Conservation (phyloP, 306 rosid genomes). For the Sicyos edulis region DNA sequence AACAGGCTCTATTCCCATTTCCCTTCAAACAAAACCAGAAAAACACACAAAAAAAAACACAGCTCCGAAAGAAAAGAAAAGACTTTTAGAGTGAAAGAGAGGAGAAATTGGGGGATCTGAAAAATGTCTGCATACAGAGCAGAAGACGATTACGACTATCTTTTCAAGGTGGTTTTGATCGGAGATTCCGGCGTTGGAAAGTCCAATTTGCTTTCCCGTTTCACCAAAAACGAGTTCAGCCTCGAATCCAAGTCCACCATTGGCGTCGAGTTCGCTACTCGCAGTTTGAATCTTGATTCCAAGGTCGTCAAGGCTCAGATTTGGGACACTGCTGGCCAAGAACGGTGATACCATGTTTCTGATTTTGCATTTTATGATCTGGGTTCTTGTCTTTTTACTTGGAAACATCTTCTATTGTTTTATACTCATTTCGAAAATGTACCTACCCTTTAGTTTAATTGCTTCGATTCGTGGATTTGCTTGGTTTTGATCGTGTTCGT, state of each 20-base stretch:
- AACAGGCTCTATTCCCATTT: not conserved
- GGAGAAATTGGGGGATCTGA: not conserved
- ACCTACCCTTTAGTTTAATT: not conserved
- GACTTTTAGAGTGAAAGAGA: conserved; percentile 10
- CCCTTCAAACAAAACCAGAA: not conserved
- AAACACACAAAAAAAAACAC: not conserved
- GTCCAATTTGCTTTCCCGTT: conserved; percentile 56
- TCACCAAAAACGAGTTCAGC: conserved; percentile 56
- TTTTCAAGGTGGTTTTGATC: conserved; percentile 50
- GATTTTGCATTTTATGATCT: not conserved
- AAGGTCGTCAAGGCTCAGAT: conserved; percentile 56
- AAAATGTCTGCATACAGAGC: conserved; percentile 51
- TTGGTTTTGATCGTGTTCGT: not conserved
- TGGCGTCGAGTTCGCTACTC: conserved; percentile 60
- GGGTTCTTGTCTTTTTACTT: conserved; percentile 1
- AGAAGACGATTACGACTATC: conserved; percentile 54
- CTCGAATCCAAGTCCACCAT: conserved; percentile 57
- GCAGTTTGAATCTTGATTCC: conserved; percentile 45
- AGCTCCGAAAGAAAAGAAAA: not conserved
- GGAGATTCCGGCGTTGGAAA: conserved; percentile 58
- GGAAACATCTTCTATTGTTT: no score
- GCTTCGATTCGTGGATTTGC: not conserved
- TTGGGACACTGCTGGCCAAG: conserved; percentile 65
- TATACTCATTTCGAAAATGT: not conserved
- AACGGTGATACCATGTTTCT: conserved; percentile 27